phyloP scores from a whole-genome alignment of 345 rosid genomes.

The Iberis pinnata region DNA sequence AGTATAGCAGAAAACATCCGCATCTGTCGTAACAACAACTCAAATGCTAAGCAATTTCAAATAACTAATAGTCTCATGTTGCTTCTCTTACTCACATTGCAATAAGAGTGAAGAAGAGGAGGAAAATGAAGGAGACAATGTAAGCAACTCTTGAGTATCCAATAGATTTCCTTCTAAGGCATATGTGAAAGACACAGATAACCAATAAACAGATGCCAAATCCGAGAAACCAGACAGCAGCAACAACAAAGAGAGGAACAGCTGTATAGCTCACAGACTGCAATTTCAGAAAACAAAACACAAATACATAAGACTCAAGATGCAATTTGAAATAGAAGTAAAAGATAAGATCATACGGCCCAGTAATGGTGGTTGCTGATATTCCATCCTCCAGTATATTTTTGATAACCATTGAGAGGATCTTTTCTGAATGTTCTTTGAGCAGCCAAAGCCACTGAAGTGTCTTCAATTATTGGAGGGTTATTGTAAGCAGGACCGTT shows the following conservation, averaged over 20 bases:
- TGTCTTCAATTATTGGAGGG: slow-evolving; percentile 19
- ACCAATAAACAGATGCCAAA: slow-evolving; percentile 61
- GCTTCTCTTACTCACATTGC: slow-evolving; percentile 45
- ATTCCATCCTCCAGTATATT: slow-evolving; percentile 85
- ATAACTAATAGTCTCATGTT: neutral
- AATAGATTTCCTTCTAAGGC: slow-evolving; percentile 38
- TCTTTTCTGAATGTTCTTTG: slow-evolving; percentile 76
- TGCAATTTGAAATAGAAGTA: too few species aligned
- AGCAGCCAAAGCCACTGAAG: slow-evolving; percentile 62
- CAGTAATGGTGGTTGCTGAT: slow-evolving; percentile 75
- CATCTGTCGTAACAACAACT: slow-evolving; percentile 36
- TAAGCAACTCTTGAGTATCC: slow-evolving; percentile 62
- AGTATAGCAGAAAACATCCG: slow-evolving; percentile 71
- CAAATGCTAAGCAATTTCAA: neutral
- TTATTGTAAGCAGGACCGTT: slow-evolving; percentile 37
- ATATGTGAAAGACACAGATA: slow-evolving; percentile 43
- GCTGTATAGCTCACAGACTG: slow-evolving; percentile 93
- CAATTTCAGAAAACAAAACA: slow-evolving; percentile 21
- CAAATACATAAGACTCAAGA: neutral
- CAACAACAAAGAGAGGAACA: slow-evolving; percentile 55
- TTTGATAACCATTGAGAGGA: slow-evolving; percentile 66
- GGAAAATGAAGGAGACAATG: slow-evolving; percentile 58
- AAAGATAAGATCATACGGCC: slow-evolving; percentile 57
- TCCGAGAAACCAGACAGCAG: slow-evolving; percentile 66
- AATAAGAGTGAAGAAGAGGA: slow-evolving; percentile 53